These are phyloP conservation scores for Diaporthe citri DNA, from an alignment of 2,329 filamentous ascomycete species.

Conservation along the genomic window DNA sequence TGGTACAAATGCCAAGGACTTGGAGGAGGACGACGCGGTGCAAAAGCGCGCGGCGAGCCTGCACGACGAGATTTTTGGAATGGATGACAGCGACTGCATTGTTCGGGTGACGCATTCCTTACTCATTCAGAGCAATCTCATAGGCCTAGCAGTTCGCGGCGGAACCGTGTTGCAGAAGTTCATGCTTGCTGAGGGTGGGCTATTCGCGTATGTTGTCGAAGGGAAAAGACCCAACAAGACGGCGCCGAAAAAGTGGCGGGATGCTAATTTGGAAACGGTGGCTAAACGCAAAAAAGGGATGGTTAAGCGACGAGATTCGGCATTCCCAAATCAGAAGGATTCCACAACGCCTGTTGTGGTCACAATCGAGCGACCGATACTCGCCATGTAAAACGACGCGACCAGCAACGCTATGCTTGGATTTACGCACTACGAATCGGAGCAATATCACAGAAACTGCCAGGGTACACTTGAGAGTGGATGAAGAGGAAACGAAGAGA, in stretches of 20 bases:
- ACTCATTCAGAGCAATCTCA: not conserved
- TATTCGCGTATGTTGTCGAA: not conserved
- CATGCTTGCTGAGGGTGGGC: not conserved
- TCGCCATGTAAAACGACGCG: too few relatives aligned
- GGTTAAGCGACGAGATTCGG: not conserved
- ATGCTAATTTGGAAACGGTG: not conserved
- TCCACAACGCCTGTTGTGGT: too few relatives aligned
- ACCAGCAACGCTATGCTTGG: too few relatives aligned
- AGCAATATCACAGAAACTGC: too few relatives aligned
- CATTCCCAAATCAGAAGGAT: not conserved
- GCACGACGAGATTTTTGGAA: rapidly evolving
- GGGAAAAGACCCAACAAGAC: too few relatives aligned
- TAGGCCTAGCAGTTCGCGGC: rapidly evolving
- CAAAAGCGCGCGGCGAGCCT: too few relatives aligned
- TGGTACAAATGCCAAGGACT: not conserved
- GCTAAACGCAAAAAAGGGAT: not conserved
- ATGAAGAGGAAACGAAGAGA: too few relatives aligned
- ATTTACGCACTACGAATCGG: too few relatives aligned
- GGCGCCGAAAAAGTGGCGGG: too few relatives aligned
- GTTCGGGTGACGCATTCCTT: not conserved
- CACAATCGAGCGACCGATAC: too few relatives aligned
- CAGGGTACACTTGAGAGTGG: too few relatives aligned
- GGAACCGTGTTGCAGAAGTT: not conserved
- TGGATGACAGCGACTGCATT: not conserved
- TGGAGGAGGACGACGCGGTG: not conserved